These are phyloP conservation scores for Populus hybrid DNA, from an alignment of 441 rosid genomes.

Conservation along the genomic window DNA sequence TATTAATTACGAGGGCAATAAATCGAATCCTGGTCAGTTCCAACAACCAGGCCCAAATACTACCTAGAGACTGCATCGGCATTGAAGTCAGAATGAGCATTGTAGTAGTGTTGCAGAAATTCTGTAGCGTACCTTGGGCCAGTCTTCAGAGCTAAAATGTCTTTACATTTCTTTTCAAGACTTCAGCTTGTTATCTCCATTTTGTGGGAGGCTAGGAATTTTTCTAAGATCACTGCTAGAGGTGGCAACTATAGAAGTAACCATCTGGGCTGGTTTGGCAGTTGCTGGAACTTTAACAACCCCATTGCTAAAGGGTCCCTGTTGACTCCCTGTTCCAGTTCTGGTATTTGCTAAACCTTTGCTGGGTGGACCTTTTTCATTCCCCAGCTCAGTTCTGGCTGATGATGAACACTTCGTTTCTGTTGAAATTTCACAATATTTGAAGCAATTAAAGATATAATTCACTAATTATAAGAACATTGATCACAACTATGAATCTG, in stretches of 20 bases:
- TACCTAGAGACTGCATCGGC: constrained; percentile 22
- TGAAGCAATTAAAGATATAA: not conserved
- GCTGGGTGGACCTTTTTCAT: constrained; percentile 33
- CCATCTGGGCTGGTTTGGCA: constrained; percentile 30
- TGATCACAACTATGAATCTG: too few relatives aligned
- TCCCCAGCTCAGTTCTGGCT: constrained; percentile 56
- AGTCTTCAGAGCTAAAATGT: constrained; percentile 24
- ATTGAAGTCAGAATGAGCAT: constrained; percentile 23
- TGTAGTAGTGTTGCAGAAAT: constrained; percentile 14
- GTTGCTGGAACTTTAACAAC: constrained; percentile 33
- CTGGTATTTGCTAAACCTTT: constrained; percentile 37
- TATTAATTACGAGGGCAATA: constrained; percentile 17
- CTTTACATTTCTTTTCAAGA: constrained; percentile 25
- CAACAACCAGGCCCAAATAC: constrained; percentile 19
- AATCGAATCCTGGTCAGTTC: constrained; percentile 30
- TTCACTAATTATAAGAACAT: too few relatives aligned
- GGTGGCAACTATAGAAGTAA: constrained; percentile 19
- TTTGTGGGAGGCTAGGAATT: constrained; percentile 40
- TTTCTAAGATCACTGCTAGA: constrained; percentile 29
- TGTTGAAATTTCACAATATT: constrained; percentile 20
- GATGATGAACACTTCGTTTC: constrained; percentile 62
- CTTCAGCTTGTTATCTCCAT: constrained; percentile 43
- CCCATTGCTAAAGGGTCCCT: constrained; percentile 43
- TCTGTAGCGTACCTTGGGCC: constrained; percentile 27
- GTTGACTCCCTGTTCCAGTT: constrained; percentile 44